A percentile compares a stretch with the other conserved stretches of the same genome.
Conservation (phyloP, 1,284 basidiomycete genomes). For the Apiotrichum domesticum region DNA sequence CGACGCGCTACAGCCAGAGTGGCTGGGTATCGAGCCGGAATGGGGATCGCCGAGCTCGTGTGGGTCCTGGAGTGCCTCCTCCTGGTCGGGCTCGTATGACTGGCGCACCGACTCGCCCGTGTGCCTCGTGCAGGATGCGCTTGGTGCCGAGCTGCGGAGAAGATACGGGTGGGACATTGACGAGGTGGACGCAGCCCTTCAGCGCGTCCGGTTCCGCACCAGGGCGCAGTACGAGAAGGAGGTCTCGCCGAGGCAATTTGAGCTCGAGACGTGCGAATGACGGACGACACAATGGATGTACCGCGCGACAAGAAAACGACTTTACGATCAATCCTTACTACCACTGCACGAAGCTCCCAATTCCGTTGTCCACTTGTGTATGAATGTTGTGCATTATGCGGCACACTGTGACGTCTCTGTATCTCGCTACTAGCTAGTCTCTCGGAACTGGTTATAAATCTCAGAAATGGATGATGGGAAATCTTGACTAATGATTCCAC, state of each 20-base stretch:
- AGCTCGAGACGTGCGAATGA: slow-evolving; percentile 4
- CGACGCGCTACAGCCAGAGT: slow-evolving; percentile 5
- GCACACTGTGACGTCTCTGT: too few species aligned
- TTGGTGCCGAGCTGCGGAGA: not conserved
- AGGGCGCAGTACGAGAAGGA: slow-evolving; percentile 1
- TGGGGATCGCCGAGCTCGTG: not conserved
- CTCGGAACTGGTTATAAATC: too few species aligned
- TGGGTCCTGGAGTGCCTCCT: not conserved
- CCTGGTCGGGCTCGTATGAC: not conserved
- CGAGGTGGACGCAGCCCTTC: not conserved
- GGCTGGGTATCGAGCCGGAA: slow-evolving; percentile 2
- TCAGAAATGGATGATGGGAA: too few species aligned
- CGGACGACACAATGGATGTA: too few species aligned
- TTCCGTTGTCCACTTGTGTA: too few species aligned
- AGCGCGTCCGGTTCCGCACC: not conserved
- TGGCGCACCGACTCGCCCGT: slow-evolving; percentile 1
- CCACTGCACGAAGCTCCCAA: too few species aligned
- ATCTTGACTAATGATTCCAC: too few species aligned
- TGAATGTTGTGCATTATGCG: too few species aligned
- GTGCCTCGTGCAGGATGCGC: not conserved
- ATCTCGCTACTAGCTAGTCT: too few species aligned
- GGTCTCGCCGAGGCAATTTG: slow-evolving; percentile 4
- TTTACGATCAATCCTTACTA: too few species aligned
- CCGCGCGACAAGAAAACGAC: too few species aligned
- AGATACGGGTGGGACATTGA: slow-evolving; percentile 3